Percentiles rank a stretch among this genome's conserved stretches.
Evolutionary conservation across 192 early-diverging fungal genomes (phyloP).

Genomic region (Backusella morwellensis): DNA sequence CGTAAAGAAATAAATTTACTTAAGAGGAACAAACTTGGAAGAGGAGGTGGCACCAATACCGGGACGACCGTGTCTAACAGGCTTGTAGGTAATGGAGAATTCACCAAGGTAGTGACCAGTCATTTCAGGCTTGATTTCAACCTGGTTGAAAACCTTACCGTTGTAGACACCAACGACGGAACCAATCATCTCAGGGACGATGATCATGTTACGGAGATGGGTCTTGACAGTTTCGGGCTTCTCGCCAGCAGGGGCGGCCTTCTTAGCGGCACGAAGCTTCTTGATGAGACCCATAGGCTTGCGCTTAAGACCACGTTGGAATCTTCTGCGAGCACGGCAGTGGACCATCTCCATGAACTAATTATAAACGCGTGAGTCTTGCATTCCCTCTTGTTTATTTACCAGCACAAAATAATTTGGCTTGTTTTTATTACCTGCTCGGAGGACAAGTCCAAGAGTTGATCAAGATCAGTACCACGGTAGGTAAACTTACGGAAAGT

Average conservation of each 20-base stretch:
- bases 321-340: conserved; percentile 94
- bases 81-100: conserved; percentile 90
- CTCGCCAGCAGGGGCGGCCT: conserved; percentile 83
- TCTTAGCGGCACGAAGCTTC: conserved; percentile 98
- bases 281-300: conserved; percentile 99
- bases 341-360: conserved; percentile 93
- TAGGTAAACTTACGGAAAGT: conserved; percentile 98
- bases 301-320: conserved; percentile 97
- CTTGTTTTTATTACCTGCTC: conserved; percentile 59
- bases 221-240: conserved; percentile 98
- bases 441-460: conserved; percentile 90
- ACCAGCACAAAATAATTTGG: not conserved
- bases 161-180: conserved; percentile 96
- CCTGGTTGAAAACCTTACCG: conserved; percentile 99
- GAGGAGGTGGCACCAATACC: conserved; percentile 99
- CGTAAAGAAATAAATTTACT: conserved; percentile 50
- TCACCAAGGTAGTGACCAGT: conserved; percentile 33
- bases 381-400: not conserved
- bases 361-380: not conserved
- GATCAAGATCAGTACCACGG: conserved; percentile 96
- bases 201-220: conserved; percentile 99
- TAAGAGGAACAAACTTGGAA: conserved; percentile 90
- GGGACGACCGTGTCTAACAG: conserved; percentile 98
- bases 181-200: conserved; percentile 99
- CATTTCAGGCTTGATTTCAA: conserved; percentile 84